Evolutionary conservation across 768 basidiomycete genomes (phyloP).

Genomic region (Pholiota molesta): DNA sequence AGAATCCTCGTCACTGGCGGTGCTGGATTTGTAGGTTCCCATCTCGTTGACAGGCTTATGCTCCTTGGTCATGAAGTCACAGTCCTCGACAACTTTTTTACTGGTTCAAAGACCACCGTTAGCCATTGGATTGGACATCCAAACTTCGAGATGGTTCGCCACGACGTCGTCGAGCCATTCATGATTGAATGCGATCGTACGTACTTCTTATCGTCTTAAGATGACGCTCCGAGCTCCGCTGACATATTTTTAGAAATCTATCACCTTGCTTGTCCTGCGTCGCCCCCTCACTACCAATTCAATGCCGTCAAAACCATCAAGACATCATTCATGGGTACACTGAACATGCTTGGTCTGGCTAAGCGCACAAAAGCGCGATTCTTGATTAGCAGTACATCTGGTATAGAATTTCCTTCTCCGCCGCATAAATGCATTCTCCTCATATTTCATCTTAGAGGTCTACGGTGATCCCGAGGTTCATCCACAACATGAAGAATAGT

Average conservation of each 20-base stretch:
- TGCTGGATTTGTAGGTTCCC: constrained; percentile 98
- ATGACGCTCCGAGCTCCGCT: constrained; percentile 11
- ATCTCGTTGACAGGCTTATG: constrained; percentile 97
- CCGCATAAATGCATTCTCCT: constrained; percentile 12
- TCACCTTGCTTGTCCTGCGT: constrained; percentile 97
- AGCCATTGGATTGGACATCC: constrained; percentile 97
- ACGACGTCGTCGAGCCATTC: constrained; percentile 96
- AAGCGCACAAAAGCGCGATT: constrained; percentile 98
- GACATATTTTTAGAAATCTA: constrained; percentile 76
- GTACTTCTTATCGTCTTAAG: constrained; percentile 30
- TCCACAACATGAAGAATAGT: constrained; percentile 96
- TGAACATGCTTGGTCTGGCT: constrained; percentile 98
- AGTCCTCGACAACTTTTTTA: constrained; percentile 98
- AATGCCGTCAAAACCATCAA: constrained; percentile 98
- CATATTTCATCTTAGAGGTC: constrained; percentile 62
- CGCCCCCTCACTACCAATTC: constrained; percentile 96
- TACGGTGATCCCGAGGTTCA: constrained; percentile 99
- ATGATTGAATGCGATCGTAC: constrained; percentile 98
- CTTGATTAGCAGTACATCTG: constrained; percentile 93
- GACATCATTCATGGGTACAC: constrained; percentile 96
- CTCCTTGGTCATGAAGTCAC: constrained; percentile 97
- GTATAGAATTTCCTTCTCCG: constrained; percentile 42
- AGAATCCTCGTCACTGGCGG: constrained; percentile 95
- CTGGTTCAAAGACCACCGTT: constrained; percentile 96
- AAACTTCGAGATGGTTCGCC: constrained; percentile 97